A percentile compares a stretch with the other conserved stretches of the same genome.
These are phyloP conservation scores for Ceratocystis colombiana DNA, from an alignment of 2,329 filamentous ascomycete genomes.

Conservation along the genomic window DNA sequence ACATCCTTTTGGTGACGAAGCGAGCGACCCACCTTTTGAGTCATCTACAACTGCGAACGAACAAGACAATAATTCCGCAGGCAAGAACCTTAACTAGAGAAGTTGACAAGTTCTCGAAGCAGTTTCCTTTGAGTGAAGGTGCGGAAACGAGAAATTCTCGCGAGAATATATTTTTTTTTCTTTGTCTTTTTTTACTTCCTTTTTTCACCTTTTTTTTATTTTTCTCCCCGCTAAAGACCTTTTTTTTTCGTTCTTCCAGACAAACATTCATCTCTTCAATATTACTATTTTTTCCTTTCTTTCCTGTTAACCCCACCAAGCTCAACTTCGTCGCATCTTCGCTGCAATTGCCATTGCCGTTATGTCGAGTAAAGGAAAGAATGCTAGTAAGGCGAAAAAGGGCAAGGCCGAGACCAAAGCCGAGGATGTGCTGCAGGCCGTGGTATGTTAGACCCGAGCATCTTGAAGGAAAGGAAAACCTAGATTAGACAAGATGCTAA, in stretches of 20 bases:
- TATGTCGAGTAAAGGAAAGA: conserved; percentile 25
- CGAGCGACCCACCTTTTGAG: conserved; percentile 20
- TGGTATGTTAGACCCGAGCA: conserved; percentile 36
- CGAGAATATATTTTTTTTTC: background rate
- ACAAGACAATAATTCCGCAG: background rate
- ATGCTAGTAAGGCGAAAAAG: conserved; percentile 44
- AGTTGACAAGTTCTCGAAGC: background rate
- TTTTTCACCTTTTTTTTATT: background rate
- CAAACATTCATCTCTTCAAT: conserved; percentile 2
- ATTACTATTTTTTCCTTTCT: background rate
- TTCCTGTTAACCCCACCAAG: background rate
- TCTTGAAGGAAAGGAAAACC: background rate
- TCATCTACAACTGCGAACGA: conserved; percentile 14
- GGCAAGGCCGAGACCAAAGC: conserved; percentile 44
- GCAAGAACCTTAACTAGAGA: background rate
- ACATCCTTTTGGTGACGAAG: conserved; percentile 3
- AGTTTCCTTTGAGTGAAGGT: background rate
- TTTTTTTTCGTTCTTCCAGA: background rate
- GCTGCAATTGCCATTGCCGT: background rate
- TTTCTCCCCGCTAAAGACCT: background rate
- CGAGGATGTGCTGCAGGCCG: conserved; percentile 50
- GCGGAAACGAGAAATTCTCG: background rate
- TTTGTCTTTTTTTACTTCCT: background rate
- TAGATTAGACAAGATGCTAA: conserved; percentile 9
- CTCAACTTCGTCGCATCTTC: background rate